phyloP scores from a whole-genome alignment of 257 asterid species.

The Solanum tacnaense region DNA sequence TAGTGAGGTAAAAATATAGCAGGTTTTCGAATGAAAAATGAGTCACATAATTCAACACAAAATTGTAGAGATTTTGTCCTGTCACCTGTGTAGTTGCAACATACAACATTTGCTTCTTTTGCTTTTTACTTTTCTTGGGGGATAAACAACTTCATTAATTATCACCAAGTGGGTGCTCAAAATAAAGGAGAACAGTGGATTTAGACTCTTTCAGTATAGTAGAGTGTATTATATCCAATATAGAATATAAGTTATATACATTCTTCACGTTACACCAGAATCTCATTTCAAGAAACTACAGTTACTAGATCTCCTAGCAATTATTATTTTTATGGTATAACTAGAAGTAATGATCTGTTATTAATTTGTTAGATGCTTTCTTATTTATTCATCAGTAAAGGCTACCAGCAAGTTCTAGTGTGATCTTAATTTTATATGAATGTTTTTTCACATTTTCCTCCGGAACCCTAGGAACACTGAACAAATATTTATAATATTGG shows the following conservation, averaged over 20 bases:
- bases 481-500: not conserved
- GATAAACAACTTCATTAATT: not conserved
- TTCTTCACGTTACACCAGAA: not conserved
- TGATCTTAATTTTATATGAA: not conserved
- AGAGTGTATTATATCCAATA: not conserved
- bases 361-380: not conserved
- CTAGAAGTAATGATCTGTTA: not conserved
- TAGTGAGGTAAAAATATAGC: not conserved
- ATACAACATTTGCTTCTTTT: not conserved
- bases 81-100: not conserved
- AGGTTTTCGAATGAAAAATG: not conserved
- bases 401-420: not conserved
- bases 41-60: not conserved
- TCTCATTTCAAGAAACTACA: not conserved
- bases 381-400: not conserved
- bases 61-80: not conserved
- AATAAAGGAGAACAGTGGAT: not conserved
- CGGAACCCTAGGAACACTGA: not conserved
- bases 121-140: not conserved
- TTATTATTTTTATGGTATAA: not conserved
- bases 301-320: not conserved
- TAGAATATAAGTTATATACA: not conserved
- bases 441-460: not conserved
- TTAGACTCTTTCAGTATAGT: not conserved
- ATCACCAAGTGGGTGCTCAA: not conserved